Conservation (phyloP, 306 rosid species). For the Medicago lupulina region DNA sequence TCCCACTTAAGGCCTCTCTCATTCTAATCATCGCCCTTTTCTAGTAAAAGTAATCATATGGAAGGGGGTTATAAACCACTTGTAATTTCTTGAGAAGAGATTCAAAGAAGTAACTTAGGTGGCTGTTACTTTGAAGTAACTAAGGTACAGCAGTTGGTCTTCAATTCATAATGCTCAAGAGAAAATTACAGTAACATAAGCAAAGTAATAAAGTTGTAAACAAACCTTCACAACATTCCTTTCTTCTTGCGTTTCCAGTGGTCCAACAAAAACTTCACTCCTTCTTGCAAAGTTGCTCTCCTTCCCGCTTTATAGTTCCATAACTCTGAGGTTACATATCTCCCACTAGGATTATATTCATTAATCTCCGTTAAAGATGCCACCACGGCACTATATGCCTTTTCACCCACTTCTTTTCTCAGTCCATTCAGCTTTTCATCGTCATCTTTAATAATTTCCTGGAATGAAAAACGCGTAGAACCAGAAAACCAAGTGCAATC, state of each 20-base stretch:
- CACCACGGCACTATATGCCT: constrained; percentile 53
- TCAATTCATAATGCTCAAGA: not conserved
- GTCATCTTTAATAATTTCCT: constrained; percentile 58
- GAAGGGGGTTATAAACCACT: not conserved
- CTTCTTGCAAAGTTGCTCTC: constrained; percentile 57
- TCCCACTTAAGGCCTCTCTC: constrained; percentile 89
- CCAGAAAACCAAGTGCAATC: constrained; percentile 11
- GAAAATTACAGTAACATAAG: constrained; percentile 29
- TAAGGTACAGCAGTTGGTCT: not conserved
- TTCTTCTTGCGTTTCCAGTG: constrained; percentile 55
- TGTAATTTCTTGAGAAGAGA: not conserved
- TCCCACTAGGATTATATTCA: constrained; percentile 66
- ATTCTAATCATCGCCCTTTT: constrained; percentile 66
- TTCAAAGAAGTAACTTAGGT: not conserved
- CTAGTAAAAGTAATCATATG: not conserved
- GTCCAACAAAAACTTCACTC: constrained; percentile 45
- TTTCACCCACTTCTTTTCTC: constrained; percentile 55
- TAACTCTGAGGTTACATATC: constrained; percentile 56
- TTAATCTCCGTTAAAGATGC: constrained; percentile 57
- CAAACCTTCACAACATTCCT: constrained; percentile 52
- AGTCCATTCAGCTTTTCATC: constrained; percentile 61
- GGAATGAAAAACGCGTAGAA: constrained; percentile 44
- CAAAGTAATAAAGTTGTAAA: constrained; percentile 20
- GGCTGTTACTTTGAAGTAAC: not conserved
- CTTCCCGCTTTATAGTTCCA: constrained; percentile 61